These are phyloP conservation scores for Ampelomyces quisqualis DNA, from an alignment of 2,329 filamentous ascomycete genomes.

Conservation along the genomic window DNA sequence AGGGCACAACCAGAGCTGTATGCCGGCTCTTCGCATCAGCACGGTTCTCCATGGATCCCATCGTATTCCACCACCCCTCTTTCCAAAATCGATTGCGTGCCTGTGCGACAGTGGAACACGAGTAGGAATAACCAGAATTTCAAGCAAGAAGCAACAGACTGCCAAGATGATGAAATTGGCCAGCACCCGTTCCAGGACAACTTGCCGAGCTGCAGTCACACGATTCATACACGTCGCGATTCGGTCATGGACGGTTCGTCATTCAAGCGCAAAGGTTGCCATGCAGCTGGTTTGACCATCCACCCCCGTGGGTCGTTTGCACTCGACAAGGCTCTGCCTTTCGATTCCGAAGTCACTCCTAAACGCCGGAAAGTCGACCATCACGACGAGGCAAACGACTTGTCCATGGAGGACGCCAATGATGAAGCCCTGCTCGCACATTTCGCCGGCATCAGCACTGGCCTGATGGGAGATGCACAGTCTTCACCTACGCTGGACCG, in stretches of 20 bases:
- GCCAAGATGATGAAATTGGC: too few relatives aligned
- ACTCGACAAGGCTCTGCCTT: constrained; percentile 11
- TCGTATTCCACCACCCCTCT: constrained; percentile 4
- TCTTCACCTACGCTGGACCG: neutral
- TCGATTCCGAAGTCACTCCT: constrained; percentile 6
- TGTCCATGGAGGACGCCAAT: neutral
- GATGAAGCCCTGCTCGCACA: neutral
- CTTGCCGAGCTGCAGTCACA: neutral
- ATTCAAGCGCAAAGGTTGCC: constrained; percentile 7
- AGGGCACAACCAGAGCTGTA: too few relatives aligned
- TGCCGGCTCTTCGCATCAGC: neutral
- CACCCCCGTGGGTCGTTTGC: constrained; percentile 2
- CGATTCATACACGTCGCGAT: too few relatives aligned
- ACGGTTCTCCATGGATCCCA: neutral
- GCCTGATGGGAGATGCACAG: constrained; percentile 3
- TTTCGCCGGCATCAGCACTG: neutral
- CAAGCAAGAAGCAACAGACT: too few relatives aligned
- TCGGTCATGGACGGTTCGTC: too few relatives aligned
- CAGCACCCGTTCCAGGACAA: too few relatives aligned
- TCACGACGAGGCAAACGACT: neutral
- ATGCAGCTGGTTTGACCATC: neutral
- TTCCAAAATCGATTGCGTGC: neutral
- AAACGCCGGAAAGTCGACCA: constrained; percentile 13
- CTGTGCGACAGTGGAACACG: too few relatives aligned
- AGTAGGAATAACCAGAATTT: too few relatives aligned